These are phyloP conservation scores for Microdochium nivale DNA, from an alignment of 2,329 filamentous ascomycete genomes.

Conservation along the genomic window DNA sequence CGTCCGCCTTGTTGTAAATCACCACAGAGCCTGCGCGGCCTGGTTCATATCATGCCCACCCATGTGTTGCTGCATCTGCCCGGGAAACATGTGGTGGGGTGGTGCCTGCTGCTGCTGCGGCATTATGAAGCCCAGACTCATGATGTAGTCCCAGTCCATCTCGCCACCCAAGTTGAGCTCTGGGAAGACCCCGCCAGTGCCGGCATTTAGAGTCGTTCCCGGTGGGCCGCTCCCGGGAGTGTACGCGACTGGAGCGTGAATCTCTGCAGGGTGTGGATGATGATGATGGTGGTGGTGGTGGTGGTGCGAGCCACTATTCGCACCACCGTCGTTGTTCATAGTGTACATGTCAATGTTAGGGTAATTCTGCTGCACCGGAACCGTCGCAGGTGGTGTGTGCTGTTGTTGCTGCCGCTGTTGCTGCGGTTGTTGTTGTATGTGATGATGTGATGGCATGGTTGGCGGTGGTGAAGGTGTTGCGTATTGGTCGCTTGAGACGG, in stretches of 20 bases:
- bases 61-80: slow-evolving; percentile 2
- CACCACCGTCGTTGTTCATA: background rate
- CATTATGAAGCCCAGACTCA: slow-evolving; percentile 18
- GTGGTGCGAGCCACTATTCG: background rate
- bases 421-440: background rate
- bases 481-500: background rate
- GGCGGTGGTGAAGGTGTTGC: background rate
- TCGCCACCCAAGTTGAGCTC: slow-evolving; percentile 22
- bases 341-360: background rate
- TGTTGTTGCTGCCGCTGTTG: background rate
- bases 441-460: background rate
- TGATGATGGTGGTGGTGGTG: background rate
- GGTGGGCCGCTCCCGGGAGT: background rate
- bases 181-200: slow-evolving; percentile 12
- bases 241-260: background rate
- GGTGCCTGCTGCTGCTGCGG: slow-evolving; percentile 9
- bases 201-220: background rate
- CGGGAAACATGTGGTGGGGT: slow-evolving; percentile 5
- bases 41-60: background rate
- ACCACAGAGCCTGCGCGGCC: background rate
- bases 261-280: background rate
- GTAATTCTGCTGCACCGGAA: background rate
- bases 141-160: slow-evolving; percentile 21
- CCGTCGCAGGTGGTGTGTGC: background rate
- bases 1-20: background rate